These are phyloP conservation scores for Periconia digitata DNA, from an alignment of 2,329 filamentous ascomycete species.

Conservation along the genomic window DNA sequence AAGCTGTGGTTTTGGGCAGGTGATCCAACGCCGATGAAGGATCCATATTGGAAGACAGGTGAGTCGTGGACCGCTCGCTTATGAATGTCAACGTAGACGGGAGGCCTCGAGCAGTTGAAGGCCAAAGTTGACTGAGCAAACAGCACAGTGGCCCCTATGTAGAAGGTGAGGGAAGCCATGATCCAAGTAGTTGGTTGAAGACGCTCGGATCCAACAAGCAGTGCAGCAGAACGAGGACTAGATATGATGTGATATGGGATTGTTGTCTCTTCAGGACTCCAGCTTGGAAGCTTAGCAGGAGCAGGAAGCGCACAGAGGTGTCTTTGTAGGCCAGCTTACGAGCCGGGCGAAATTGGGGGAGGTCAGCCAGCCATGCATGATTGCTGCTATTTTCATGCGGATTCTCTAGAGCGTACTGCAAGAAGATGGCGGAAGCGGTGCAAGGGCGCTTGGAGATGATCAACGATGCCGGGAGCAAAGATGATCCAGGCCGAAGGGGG, in stretches of 20 bases:
- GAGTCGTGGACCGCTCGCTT: conserved; percentile 46
- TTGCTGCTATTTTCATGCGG: conserved; percentile 30
- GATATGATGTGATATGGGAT: conserved; percentile 7
- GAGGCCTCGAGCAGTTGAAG: conserved; percentile 42
- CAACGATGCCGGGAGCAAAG: neutral
- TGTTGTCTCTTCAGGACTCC: conserved; percentile 23
- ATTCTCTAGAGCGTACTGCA: no score
- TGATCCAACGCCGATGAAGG: conserved; percentile 48
- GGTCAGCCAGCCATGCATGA: conserved; percentile 26
- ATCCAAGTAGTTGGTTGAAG: conserved; percentile 10
- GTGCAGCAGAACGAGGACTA: conserved; percentile 13
- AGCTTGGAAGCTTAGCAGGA: conserved; percentile 16
- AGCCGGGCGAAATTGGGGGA: conserved; percentile 26
- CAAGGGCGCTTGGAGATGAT: neutral
- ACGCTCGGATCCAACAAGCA: conserved; percentile 35
- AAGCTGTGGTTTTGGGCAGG: conserved; percentile 49
- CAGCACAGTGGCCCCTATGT: conserved; percentile 33
- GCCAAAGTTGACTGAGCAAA: conserved; percentile 40
- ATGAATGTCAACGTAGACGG: conserved; percentile 50
- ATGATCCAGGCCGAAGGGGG: neutral
- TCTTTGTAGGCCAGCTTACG: conserved; percentile 36
- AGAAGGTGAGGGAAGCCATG: conserved; percentile 33
- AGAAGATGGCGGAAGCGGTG: no score
- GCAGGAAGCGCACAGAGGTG: conserved; percentile 25
- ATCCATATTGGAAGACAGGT: conserved; percentile 46